phyloP scores from a whole-genome alignment of 2,329 filamentous ascomycete species.

The Ophiostoma sp. region DNA sequence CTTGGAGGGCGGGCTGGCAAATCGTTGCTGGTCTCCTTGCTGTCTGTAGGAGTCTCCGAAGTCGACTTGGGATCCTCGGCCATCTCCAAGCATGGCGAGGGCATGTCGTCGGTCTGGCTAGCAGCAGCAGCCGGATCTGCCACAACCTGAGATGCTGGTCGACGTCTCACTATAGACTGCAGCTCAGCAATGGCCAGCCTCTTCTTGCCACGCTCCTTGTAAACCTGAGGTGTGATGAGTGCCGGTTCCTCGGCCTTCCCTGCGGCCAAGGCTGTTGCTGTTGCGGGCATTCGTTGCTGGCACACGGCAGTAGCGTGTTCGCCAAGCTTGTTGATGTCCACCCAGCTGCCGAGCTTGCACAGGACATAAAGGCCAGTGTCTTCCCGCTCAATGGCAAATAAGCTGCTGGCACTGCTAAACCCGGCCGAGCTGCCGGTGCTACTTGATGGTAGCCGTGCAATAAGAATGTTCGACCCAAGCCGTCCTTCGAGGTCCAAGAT shows the following conservation, averaged over 20 bases:
- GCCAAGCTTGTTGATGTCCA: slow-evolving; percentile 58
- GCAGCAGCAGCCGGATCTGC: slow-evolving; percentile 36
- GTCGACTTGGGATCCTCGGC: not conserved
- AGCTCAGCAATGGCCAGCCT: slow-evolving; percentile 63
- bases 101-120: not conserved
- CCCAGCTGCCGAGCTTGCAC: slow-evolving; percentile 68
- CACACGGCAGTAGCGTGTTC: slow-evolving; percentile 51
- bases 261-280: slow-evolving; percentile 23
- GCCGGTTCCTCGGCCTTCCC: slow-evolving; percentile 30
- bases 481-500: slow-evolving; percentile 64
- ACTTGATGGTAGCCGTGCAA: slow-evolving; percentile 59
- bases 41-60: not conserved
- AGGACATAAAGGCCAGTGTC: slow-evolving; percentile 62
- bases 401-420: slow-evolving; percentile 36
- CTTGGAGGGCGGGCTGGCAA: slow-evolving; percentile 13
- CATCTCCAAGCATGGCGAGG: not conserved
- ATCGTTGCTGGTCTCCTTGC: not conserved
- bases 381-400: slow-evolving; percentile 68
- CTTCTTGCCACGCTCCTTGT: slow-evolving; percentile 56
- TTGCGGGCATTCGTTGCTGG: slow-evolving; percentile 35
- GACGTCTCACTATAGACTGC: slow-evolving; percentile 60
- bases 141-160: slow-evolving; percentile 48
- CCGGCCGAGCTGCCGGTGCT: slow-evolving; percentile 30
- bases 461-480: slow-evolving; percentile 59
- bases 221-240: slow-evolving; percentile 47